These are phyloP conservation scores for Leucosporidium scottii DNA, from an alignment of 768 basidiomycete genomes.

Conservation along the genomic window DNA sequence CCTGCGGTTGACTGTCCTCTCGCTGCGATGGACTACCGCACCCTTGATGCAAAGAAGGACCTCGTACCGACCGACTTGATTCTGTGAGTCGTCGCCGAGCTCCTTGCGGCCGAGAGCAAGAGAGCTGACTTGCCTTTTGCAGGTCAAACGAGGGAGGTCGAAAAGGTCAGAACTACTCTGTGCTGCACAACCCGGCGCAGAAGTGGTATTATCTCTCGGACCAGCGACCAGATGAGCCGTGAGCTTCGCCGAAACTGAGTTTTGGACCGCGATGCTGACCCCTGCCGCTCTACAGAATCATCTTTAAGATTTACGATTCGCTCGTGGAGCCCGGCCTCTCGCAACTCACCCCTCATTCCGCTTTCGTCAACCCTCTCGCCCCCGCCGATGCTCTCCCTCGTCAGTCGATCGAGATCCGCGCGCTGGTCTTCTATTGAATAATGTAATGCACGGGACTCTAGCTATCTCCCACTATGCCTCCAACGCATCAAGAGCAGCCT, in stretches of 20 bases:
- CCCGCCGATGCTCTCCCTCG: conserved; percentile 50
- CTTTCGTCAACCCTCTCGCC: conserved; percentile 53
- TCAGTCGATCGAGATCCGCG: conserved; percentile 48
- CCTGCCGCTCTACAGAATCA: conserved; percentile 36
- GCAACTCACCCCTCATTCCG: conserved; percentile 58
- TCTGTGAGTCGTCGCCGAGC: not conserved
- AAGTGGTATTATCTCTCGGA: conserved; percentile 51
- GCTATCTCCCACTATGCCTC: not conserved
- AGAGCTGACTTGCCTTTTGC: not conserved
- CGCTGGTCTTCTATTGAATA: conserved; percentile 45
- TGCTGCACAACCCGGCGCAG: conserved; percentile 49
- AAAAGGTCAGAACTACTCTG: conserved; percentile 52
- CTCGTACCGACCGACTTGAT: conserved; percentile 47
- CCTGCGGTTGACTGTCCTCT: conserved; percentile 51
- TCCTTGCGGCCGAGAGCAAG: not conserved
- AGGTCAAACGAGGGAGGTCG: conserved; percentile 47
- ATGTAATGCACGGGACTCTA: not conserved
- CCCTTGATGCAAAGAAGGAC: conserved; percentile 45
- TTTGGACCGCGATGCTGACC: not conserved
- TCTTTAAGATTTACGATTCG: conserved; percentile 47
- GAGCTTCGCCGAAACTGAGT: not conserved
- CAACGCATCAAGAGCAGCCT: not conserved
- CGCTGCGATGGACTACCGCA: conserved; percentile 50
- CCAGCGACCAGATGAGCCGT: conserved; percentile 47
- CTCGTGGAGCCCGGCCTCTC: conserved; percentile 46